phyloP scores from a whole-genome alignment of 441 rosid species.

The Raphanus hybrid region DNA sequence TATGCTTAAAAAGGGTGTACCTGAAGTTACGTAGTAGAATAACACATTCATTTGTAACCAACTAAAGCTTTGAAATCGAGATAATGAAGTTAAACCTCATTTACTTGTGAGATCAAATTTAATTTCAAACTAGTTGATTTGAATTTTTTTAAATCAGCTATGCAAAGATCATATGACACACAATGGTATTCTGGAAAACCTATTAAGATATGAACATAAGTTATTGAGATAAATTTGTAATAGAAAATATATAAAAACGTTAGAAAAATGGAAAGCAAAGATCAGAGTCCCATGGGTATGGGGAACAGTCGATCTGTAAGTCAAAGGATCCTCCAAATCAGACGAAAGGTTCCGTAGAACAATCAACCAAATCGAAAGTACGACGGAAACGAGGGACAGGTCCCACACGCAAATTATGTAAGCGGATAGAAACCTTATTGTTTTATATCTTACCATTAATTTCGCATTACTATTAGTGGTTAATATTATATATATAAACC shows the following conservation, averaged over 20 bases:
- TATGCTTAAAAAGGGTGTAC: not conserved
- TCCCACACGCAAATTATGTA: conserved; percentile 35
- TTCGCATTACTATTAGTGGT: too few relatives aligned
- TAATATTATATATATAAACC: too few relatives aligned
- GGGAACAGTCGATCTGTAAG: conserved; percentile 33
- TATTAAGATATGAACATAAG: not conserved
- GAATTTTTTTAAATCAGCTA: not conserved
- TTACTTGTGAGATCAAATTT: not conserved
- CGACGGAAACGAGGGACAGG: conserved; percentile 36
- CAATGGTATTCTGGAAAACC: not conserved
- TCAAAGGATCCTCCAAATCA: conserved; percentile 36
- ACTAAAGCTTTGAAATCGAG: not conserved
- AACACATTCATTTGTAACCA: conserved; percentile 7
- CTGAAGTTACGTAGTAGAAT: not conserved
- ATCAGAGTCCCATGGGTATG: conserved; percentile 23
- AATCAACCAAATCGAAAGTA: conserved; percentile 38
- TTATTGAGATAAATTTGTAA: not conserved
- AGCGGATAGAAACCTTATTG: conserved; percentile 14
- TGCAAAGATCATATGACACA: not conserved
- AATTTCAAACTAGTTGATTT: not conserved
- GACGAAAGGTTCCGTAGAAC: conserved; percentile 33
- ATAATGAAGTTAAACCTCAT: conserved; percentile 2
- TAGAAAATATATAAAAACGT: too few relatives aligned
- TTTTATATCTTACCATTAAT: not conserved
- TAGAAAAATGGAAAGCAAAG: not conserved